phyloP scores from a whole-genome alignment of 2,329 filamentous ascomycete species.

The Emericellopsis atlantica region DNA sequence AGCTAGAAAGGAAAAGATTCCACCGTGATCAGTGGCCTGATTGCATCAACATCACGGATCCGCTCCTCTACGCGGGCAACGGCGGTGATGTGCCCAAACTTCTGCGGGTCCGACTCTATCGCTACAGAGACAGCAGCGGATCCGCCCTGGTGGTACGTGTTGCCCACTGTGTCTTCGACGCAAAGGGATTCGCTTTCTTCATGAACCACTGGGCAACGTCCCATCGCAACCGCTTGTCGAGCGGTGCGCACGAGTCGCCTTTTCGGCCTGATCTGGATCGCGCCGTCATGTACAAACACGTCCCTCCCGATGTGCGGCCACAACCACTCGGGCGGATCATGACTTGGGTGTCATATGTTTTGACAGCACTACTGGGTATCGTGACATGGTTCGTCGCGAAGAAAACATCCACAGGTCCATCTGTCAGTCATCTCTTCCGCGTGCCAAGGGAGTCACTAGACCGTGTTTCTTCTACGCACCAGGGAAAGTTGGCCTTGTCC shows the following conservation, averaged over 20 bases:
- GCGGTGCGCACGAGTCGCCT: background rate
- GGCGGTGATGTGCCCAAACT: background rate
- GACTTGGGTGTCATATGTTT: background rate
- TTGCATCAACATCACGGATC: background rate
- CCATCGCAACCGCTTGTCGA: background rate
- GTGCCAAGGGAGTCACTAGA: background rate
- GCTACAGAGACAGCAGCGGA: background rate
- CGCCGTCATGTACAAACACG: background rate
- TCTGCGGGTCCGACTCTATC: background rate
- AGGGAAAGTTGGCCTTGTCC: background rate
- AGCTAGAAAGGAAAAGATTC: background rate
- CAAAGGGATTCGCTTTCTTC: background rate
- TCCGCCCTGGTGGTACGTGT: background rate
- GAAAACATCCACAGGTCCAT: background rate
- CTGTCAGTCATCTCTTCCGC: constrained; percentile 1
- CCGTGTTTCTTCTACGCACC: background rate
- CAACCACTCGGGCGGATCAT: background rate
- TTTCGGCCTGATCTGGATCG: background rate
- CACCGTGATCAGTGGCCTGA: background rate
- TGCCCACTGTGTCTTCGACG: background rate
- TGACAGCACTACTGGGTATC: background rate
- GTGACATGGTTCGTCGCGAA: background rate
- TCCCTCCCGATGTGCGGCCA: background rate
- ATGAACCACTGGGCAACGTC: background rate
- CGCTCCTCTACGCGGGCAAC: background rate